Evolutionary conservation across 2,329 filamentous ascomycete genomes (phyloP), one percentile per base, ranked within the genome.

Genomic region (Fusarium mangiferae): DNA sequence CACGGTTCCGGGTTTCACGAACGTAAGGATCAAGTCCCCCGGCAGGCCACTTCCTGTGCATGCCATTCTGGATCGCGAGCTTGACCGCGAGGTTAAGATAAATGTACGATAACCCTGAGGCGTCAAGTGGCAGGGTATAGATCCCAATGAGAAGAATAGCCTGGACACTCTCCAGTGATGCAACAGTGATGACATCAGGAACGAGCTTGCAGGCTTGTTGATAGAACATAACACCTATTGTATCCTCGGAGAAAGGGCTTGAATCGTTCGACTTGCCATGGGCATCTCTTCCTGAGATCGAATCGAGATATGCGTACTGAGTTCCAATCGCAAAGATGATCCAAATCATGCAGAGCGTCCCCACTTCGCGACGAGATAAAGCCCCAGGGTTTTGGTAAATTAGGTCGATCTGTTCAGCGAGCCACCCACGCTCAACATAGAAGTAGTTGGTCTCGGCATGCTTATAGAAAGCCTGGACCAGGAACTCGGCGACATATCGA

Each of bases 1-100:
- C 86, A 5, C 88, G 83, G 74, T 88, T 89, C 24, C 88, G 82
- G 7, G 84, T 85, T 80, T 90, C 87, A 20, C 86, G 82, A 68
- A 87, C 84, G 36, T 83, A 82, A 17, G 84, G 80, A 36, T 87
- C 85, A 17, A 89, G 81, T 1, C 83, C 85, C 56, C 85, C 83
- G 4, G 85, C 86, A 4, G 84, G 80, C 65, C 86, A 87, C 61
- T 83, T 85, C 55, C 88, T 82, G 72, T 90, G 88, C 88, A 90
- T 89, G 15, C 88, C 88, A 74, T 90, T 90, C 68, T 90, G 88
- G 20, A 90, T 89, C 4, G 88, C 88, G 66, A 90, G 81, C 67
- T 88, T 89, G 46, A 90, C 81, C 5, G 87, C 87, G 18, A 90
- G 78, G 12, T 87, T 87, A 52, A 89, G 82, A 70, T 90, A 90